Conservation (phyloP, 2,329 filamentous ascomycete genomes). For the Fusarium bactridioides region DNA sequence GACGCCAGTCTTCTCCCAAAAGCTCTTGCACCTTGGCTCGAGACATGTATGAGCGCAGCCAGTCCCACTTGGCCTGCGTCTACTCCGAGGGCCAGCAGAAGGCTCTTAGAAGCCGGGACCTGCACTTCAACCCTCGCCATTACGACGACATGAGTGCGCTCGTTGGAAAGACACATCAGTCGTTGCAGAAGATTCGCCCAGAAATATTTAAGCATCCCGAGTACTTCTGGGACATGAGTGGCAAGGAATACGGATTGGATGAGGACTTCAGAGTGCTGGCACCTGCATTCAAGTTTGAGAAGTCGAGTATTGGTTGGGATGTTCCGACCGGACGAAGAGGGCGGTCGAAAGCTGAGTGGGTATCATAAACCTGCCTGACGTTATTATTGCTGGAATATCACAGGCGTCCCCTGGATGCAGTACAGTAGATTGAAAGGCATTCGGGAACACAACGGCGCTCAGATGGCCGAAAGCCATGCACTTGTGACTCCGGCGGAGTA, state of each 20-base stretch:
- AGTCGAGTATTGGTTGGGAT: not conserved
- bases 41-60: not conserved
- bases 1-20: not conserved
- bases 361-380: not conserved
- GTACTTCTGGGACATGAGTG: not conserved
- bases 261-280: not conserved
- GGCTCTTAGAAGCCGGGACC: not conserved
- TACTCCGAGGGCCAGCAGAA: not conserved
- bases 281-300: not conserved
- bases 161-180: not conserved
- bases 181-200: not conserved
- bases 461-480: not conserved
- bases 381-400: too few species aligned
- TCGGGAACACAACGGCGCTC: not conserved
- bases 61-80: not conserved
- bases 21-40: not conserved
- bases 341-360: not conserved
- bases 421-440: not conserved
- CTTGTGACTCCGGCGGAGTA: not conserved
- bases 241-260: not conserved
- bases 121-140: not conserved
- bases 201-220: not conserved
- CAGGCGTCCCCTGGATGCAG: too few species aligned
- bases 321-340: not conserved
- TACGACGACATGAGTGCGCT: not conserved